These are phyloP conservation scores for Cutaneotrichosporon mucoides DNA, from an alignment of 1,284 basidiomycete genomes.

Conservation along the genomic window DNA sequence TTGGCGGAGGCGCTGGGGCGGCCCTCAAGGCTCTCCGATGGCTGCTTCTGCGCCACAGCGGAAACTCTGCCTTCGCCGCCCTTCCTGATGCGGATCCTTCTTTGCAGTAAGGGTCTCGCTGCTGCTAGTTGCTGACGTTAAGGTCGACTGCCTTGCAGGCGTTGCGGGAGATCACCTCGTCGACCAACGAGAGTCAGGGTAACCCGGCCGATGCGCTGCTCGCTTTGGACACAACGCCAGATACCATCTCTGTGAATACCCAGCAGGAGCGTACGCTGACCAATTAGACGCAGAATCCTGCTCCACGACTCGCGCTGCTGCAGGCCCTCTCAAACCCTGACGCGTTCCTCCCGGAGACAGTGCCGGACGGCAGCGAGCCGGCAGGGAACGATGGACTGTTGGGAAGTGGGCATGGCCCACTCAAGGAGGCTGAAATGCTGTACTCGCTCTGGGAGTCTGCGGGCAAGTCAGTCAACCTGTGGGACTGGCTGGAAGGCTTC, in stretches of 20 bases:
- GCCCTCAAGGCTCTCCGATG: slow-evolving; percentile 36
- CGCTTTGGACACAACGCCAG: not conserved
- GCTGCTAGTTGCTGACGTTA: not conserved
- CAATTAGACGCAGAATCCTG: slow-evolving; percentile 15
- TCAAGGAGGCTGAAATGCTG: slow-evolving; percentile 34
- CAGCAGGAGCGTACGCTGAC: not conserved
- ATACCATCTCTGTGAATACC: not conserved
- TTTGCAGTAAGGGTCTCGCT: no score
- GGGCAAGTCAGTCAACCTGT: slow-evolving; percentile 42
- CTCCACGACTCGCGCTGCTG: slow-evolving; percentile 18
- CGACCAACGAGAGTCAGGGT: not conserved
- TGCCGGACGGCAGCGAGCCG: no score
- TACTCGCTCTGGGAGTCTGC: slow-evolving; percentile 37
- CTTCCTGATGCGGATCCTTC: not conserved
- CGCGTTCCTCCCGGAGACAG: slow-evolving; percentile 4
- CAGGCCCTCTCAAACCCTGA: slow-evolving; percentile 11
- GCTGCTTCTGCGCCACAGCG: slow-evolving; percentile 28
- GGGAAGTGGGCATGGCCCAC: not conserved
- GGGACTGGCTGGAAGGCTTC: slow-evolving; percentile 47
- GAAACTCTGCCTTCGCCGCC: slow-evolving; percentile 28
- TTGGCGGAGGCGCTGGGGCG: slow-evolving; percentile 27
- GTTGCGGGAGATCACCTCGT: not conserved
- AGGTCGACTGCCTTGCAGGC: not conserved
- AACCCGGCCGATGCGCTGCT: not conserved
- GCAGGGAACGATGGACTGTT: not conserved